Conservation (phyloP, 106 monocot genomes). For the Chionographis japonica region DNA sequence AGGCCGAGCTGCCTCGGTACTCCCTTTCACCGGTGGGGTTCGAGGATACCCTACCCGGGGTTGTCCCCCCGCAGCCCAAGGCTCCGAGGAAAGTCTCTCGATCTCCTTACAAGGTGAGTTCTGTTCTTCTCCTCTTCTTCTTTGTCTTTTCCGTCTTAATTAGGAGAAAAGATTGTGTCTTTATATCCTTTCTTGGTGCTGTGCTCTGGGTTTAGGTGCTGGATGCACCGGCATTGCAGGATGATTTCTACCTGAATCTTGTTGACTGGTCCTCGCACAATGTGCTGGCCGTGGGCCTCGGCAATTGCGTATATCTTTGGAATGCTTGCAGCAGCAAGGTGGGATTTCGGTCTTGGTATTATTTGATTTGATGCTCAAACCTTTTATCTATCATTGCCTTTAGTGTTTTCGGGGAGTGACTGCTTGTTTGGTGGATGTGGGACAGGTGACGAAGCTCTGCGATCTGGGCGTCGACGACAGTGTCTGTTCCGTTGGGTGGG, state of each 20-base stretch:
- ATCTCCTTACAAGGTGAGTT: conserved; percentile 79
- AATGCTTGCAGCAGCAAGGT: conserved; percentile 99
- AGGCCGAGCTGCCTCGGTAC: conserved; percentile 61
- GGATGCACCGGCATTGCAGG: conserved; percentile 96
- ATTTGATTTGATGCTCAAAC: background rate
- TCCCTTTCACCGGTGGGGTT: conserved; percentile 24
- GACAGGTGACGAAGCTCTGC: conserved; percentile 46
- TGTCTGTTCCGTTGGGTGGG: conserved; percentile 56
- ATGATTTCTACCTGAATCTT: conserved; percentile 97
- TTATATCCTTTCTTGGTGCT: background rate
- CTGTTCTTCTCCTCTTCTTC: background rate
- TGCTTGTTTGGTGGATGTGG: background rate
- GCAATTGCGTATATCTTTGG: conserved; percentile 98
- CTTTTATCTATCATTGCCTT: background rate
- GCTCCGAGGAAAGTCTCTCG: conserved; percentile 63
- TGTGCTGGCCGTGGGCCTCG: conserved; percentile 87
- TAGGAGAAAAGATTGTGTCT: background rate
- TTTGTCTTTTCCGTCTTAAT: background rate
- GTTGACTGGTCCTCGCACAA: conserved; percentile 96
- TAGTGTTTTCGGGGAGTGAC: background rate
- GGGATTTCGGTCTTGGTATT: background rate
- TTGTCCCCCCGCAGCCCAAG: conserved; percentile 35
- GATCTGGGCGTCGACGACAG: conserved; percentile 47
- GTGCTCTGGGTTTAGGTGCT: conserved; percentile 44
- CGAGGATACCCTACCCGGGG: conserved; percentile 49